These are phyloP conservation scores for Colletotrichum endophyticum DNA, from an alignment of 2,329 filamentous ascomycete genomes.

Conservation along the genomic window DNA sequence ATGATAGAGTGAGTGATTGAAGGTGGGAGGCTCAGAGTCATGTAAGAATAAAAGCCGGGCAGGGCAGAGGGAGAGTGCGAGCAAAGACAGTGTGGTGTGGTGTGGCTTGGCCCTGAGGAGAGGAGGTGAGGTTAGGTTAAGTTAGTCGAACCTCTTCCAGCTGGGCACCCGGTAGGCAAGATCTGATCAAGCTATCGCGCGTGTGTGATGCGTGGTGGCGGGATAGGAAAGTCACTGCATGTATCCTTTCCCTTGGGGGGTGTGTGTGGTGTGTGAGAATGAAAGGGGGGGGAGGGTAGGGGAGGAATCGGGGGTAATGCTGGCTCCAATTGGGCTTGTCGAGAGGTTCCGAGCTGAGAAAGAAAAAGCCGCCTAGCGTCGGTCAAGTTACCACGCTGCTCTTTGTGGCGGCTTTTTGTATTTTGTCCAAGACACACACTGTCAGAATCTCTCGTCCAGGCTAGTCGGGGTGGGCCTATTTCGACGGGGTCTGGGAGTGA, in stretches of 20 bases:
- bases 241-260: constrained; percentile 6
- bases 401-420: constrained; percentile 16
- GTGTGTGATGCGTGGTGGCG: constrained; percentile 22
- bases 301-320: background rate
- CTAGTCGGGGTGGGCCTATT: constrained; percentile 3
- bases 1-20: constrained; percentile 1
- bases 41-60: constrained; percentile 19
- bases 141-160: constrained; percentile 15
- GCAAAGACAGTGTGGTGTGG: constrained; percentile 17
- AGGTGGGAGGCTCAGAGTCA: constrained; percentile 19
- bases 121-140: constrained; percentile 17
- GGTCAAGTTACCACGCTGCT: constrained; percentile 24
- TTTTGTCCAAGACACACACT: constrained; percentile 15
- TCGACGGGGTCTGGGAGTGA: constrained; percentile 12
- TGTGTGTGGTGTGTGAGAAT: background rate
- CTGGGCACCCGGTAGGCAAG: constrained; percentile 20
- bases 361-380: constrained; percentile 20
- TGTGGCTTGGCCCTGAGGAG: constrained; percentile 16
- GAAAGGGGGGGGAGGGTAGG: background rate
- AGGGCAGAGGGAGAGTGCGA: background rate
- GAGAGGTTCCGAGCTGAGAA: constrained; percentile 11
- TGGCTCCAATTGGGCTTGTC: constrained; percentile 3
- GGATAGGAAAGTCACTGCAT: constrained; percentile 21
- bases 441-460: constrained; percentile 12
- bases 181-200: constrained; percentile 26